A percentile compares a stretch with the other conserved stretches of the same genome.
These are phyloP conservation scores for Fagopyrum homotropicum DNA, from an alignment of 148 eudicot species.

Conservation along the genomic window DNA sequence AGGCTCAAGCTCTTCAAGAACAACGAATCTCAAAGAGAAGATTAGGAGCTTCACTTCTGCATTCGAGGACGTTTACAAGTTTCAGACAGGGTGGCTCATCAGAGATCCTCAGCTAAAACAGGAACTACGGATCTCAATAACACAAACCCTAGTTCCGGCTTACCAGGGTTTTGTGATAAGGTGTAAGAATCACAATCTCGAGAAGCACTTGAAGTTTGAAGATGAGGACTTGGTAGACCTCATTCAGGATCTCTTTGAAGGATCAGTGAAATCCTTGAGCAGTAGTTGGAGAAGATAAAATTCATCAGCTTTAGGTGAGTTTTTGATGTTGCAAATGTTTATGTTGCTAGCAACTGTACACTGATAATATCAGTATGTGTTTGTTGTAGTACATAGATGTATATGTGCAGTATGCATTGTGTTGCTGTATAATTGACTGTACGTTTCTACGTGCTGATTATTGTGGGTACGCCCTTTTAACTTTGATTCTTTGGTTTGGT, in stretches of 20 bases:
- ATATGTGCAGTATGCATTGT: background rate
- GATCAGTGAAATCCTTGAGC: constrained; percentile 44
- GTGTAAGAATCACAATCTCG: constrained; percentile 24
- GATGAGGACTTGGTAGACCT: constrained; percentile 47
- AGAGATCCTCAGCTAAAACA: constrained; percentile 52
- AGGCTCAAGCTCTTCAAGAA: constrained; percentile 19
- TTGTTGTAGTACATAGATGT: constrained; percentile 12
- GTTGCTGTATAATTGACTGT: background rate
- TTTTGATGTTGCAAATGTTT: background rate
- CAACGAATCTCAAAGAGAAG: constrained; percentile 39
- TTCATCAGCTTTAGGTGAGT: background rate
- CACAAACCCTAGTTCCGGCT: constrained; percentile 51
- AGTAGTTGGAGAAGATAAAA: constrained; percentile 23
- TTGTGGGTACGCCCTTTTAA: background rate
- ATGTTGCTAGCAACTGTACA: constrained; percentile 6
- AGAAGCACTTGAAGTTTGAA: constrained; percentile 58
- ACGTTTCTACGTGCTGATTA: background rate
- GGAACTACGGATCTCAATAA: constrained; percentile 49
- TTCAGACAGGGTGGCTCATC: constrained; percentile 58
- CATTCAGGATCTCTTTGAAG: constrained; percentile 62
- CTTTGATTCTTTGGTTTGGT: background rate
- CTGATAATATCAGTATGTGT: constrained; percentile 1
- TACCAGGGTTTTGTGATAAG: constrained; percentile 49
- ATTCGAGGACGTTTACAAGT: constrained; percentile 57
- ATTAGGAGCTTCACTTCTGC: constrained; percentile 41